These are phyloP conservation scores for Cucurbita moschata DNA, from an alignment of 306 rosid species.

Conservation along the genomic window DNA sequence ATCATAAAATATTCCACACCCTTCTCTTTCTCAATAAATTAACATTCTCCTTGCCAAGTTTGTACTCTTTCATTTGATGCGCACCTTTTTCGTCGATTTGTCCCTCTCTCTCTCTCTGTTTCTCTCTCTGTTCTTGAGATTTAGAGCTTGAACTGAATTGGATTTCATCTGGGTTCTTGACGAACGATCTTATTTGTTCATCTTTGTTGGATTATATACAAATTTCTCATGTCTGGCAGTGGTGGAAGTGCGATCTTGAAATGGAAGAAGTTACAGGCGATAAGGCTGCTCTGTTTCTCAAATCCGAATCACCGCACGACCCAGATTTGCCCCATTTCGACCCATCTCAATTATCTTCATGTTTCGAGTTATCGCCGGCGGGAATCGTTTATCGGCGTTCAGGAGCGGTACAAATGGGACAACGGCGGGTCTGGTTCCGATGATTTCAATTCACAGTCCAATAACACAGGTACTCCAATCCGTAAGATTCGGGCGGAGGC, in stretches of 20 bases:
- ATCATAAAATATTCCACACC: not conserved
- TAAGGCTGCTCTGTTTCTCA: slow-evolving; percentile 16
- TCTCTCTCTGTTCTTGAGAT: not conserved
- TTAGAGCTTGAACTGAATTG: not conserved
- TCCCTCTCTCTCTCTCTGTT: not conserved
- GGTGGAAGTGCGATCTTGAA: slow-evolving; percentile 26
- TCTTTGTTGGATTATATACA: not conserved
- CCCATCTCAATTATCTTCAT: slow-evolving; percentile 34
- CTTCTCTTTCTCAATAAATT: not conserved
- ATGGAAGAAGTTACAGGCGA: slow-evolving; percentile 50
- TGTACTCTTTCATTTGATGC: not conserved
- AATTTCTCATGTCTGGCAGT: slow-evolving; percentile 18
- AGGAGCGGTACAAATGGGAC: slow-evolving; percentile 87
- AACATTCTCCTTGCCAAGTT: not conserved
- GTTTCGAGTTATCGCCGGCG: slow-evolving; percentile 33
- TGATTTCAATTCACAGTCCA: slow-evolving; percentile 15
- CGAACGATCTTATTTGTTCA: not conserved
- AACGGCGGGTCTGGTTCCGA: slow-evolving; percentile 83
- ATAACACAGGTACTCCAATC: slow-evolving; percentile 1
- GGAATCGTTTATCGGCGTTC: slow-evolving; percentile 41
- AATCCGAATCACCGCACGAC: slow-evolving; percentile 20
- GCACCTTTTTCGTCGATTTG: not conserved
- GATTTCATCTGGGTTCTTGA: not conserved
- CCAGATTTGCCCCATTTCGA: slow-evolving; percentile 32
- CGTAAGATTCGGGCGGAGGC: slow-evolving; percentile 83